These are phyloP conservation scores for Colletotrichum horii DNA, from an alignment of 2,329 filamentous ascomycete species.

Conservation along the genomic window DNA sequence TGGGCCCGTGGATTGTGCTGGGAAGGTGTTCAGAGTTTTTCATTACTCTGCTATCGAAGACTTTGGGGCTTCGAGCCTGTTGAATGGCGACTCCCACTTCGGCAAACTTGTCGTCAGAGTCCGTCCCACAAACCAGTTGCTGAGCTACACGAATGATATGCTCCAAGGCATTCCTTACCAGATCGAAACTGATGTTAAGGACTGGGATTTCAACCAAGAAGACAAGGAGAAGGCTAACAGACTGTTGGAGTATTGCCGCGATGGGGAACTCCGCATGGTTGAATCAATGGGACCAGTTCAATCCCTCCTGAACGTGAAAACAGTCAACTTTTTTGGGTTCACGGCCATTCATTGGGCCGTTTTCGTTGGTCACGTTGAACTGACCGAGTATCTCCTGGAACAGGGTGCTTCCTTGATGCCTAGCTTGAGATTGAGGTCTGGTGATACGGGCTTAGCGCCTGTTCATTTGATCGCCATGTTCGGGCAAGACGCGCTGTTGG, in stretches of 20 bases:
- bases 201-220: not conserved
- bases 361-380: not conserved
- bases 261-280: not conserved
- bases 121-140: not conserved
- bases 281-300: not conserved
- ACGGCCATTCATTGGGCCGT: not conserved
- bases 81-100: not conserved
- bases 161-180: not conserved
- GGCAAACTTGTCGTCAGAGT: not conserved
- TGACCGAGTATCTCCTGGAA: not conserved
- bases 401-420: not conserved
- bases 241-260: not conserved
- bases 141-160: not conserved
- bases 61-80: not conserved
- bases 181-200: not conserved
- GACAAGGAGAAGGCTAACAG: not conserved
- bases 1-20: not conserved
- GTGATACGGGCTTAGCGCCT: not conserved
- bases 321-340: not conserved
- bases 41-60: not conserved
- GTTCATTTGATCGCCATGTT: not conserved
- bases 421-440: not conserved
- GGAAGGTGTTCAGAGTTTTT: not conserved
- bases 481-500: not conserved
- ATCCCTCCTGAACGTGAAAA: not conserved